Percentiles rank a stretch among this genome's conserved stretches.
These are phyloP conservation scores for Lactuca sativa DNA, from an alignment of 129 eudicot species.

Conservation along the genomic window DNA sequence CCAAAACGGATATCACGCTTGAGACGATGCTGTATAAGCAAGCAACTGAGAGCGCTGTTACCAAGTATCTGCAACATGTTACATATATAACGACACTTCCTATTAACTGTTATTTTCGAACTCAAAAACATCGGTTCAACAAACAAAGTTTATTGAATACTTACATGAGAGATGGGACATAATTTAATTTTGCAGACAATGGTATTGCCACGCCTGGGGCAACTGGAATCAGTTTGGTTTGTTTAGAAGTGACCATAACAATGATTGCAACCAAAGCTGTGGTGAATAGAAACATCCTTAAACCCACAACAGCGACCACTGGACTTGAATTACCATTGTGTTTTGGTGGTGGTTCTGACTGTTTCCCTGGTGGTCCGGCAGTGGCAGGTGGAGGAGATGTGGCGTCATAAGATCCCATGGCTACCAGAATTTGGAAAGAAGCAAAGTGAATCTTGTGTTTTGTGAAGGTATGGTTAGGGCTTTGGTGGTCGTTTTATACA, in stretches of 20 bases:
- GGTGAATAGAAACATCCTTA: conserved; percentile 60
- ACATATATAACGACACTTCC: not conserved
- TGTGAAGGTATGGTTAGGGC: conserved; percentile 10
- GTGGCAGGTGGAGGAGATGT: not conserved
- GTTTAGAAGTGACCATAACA: conserved; percentile 76
- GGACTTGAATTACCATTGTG: not conserved
- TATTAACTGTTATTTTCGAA: not conserved
- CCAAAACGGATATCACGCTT: conserved; percentile 24
- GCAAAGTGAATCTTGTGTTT: not conserved
- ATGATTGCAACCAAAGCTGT: conserved; percentile 51
- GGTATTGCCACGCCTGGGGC: conserved; percentile 31
- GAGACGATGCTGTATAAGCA: conserved; percentile 61
- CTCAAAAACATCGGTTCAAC: not conserved
- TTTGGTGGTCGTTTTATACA: not conserved
- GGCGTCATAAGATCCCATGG: conserved; percentile 28
- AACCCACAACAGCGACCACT: conserved; percentile 35
- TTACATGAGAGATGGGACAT: conserved; percentile 81
- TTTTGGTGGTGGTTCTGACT: conserved; percentile 17
- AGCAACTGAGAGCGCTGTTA: conserved; percentile 58
- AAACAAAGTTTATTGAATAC: conserved; percentile 6
- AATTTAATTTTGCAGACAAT: conserved; percentile 41
- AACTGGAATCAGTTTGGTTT: conserved; percentile 36
- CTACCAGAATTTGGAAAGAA: not conserved
- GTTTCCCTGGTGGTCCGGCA: not conserved
- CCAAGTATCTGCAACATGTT: conserved; percentile 56